Conservation (phyloP, 495 filamentous ascomycete genomes). For the Aspergillus carlsbadensis region DNA sequence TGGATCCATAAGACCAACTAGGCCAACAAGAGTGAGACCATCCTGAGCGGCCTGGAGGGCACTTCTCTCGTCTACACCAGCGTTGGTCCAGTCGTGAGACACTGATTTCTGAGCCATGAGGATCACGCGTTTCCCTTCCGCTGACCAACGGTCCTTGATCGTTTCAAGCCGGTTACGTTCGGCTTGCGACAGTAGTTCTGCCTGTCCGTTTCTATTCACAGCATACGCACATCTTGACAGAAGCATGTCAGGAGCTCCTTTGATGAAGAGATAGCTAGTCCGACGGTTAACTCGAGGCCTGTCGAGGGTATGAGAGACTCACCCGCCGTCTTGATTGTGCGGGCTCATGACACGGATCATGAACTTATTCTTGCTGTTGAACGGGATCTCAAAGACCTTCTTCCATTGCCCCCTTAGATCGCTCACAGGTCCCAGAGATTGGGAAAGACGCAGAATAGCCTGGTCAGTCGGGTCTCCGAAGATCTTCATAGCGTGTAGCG, state of each 20-base stretch:
- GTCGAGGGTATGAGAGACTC: not conserved
- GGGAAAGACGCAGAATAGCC: conserved; percentile 64
- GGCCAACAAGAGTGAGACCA: conserved; percentile 58
- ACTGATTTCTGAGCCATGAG: conserved; percentile 59
- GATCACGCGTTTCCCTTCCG: conserved; percentile 63
- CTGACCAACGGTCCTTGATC: conserved; percentile 61
- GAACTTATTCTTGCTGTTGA: conserved; percentile 76
- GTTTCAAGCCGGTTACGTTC: conserved; percentile 37
- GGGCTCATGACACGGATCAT: conserved; percentile 48
- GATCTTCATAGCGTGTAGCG: conserved; percentile 53
- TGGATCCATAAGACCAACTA: conserved; percentile 68
- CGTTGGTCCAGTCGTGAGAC: conserved; percentile 27
- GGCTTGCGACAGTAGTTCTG: not conserved
- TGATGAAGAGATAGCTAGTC: conserved; percentile 51
- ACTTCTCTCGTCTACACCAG: conserved; percentile 48
- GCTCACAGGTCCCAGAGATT: conserved; percentile 43
- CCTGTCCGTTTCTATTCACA: conserved; percentile 45
- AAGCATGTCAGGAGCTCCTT: conserved; percentile 64
- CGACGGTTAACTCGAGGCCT: not conserved
- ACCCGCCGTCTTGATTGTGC: not conserved
- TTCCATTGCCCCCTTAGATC: conserved; percentile 52
- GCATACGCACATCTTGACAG: conserved; percentile 54
- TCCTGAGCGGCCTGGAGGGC: conserved; percentile 44
- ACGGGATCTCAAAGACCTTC: conserved; percentile 59
- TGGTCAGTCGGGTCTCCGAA: conserved; percentile 70